Base-by-base conservation (phyloP, 2,329 filamentous ascomycete genomes). In the Neophaeococcomyces aloes region DNA sequence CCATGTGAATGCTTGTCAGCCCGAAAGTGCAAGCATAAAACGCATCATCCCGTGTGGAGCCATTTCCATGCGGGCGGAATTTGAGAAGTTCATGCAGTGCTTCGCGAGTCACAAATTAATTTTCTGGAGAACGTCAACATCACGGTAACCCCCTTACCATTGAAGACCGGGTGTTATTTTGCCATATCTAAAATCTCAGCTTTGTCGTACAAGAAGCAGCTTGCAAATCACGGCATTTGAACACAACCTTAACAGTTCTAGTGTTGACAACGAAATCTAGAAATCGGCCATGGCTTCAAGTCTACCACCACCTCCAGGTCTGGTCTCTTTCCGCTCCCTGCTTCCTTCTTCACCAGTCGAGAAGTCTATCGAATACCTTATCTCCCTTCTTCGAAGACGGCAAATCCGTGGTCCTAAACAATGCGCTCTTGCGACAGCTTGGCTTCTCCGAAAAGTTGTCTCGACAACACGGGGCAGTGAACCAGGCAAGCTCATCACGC, bases 391-490 rank as follows among this genome's bases (percentile, higher is more conserved):
- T 52, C 95, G 94, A 65, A 75, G 88, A 61, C 75, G 88, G 56
- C 89, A 96, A 61, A 94, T 98, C 58, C 78, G 77, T 49, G 86
- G 86, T 53, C 86, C 88, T 36, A 79, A 91, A 62, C 78, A 84
- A 62, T 95, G 88, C 65, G 91, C 91, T 45, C 79, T 91, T 47
- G 88, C 88, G 48, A 96, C 89, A 2, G 85, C 88, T 17, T 83
- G 93, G 56, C 79, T 96, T 21, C 78, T 98, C 33, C 76, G 87
- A 40, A 83, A 86, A 48, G 84, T 95, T 17, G 85, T 98, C 40
- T 84, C 84, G 27, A 80, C 80, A 51, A 83, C 83, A 54, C 84
- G 81, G 61, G 88, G 82, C 67, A 74, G 75, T 48, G 83, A 89
- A 61, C 81, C 87, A 36, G 76, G 79, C 38, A 79, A 81, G 56